Conservation (phyloP, 495 filamentous ascomycete genomes). For the Penicillium coffeae region DNA sequence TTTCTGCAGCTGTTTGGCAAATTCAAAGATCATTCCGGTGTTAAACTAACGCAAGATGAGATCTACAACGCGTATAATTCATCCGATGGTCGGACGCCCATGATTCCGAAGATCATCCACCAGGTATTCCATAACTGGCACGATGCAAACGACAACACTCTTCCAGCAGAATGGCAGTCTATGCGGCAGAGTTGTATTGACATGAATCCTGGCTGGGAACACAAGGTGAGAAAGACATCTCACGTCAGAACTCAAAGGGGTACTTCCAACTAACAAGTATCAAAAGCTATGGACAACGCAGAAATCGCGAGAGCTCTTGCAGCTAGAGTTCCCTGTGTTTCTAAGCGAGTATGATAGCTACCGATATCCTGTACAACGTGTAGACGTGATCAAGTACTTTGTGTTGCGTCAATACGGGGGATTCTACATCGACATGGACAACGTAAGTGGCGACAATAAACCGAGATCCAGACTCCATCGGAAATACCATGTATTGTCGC, state of each 20-base stretch:
- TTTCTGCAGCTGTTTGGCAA: slow-evolving; percentile 25
- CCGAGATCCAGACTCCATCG: not conserved
- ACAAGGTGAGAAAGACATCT: slow-evolving; percentile 3
- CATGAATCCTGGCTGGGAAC: slow-evolving; percentile 7
- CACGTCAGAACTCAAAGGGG: not conserved
- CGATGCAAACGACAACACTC: slow-evolving; percentile 1
- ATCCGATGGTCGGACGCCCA: not conserved
- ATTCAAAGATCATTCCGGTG: slow-evolving; percentile 35
- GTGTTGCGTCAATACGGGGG: slow-evolving; percentile 63
- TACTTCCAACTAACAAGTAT: not conserved
- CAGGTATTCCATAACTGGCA: slow-evolving; percentile 9
- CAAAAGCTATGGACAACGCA: slow-evolving; percentile 63
- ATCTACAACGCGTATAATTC: not conserved
- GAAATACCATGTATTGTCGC: not conserved
- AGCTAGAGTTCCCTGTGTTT: slow-evolving; percentile 61
- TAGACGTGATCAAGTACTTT: slow-evolving; percentile 69
- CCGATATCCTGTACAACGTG: slow-evolving; percentile 62
- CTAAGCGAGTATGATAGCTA: slow-evolving; percentile 61
- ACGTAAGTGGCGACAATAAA: no score
- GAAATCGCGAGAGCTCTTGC: slow-evolving; percentile 55
- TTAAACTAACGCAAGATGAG: slow-evolving; percentile 39
- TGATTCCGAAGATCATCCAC: slow-evolving; percentile 10
- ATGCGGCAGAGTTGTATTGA: slow-evolving; percentile 6
- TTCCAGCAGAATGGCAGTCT: slow-evolving; percentile 6
- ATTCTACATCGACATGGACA: slow-evolving; percentile 67